Evolutionary conservation across 83 land plant species (phyloP), one percentile per base, ranked within the genome.

Genomic region (Isoetes engelmannii): DNA sequence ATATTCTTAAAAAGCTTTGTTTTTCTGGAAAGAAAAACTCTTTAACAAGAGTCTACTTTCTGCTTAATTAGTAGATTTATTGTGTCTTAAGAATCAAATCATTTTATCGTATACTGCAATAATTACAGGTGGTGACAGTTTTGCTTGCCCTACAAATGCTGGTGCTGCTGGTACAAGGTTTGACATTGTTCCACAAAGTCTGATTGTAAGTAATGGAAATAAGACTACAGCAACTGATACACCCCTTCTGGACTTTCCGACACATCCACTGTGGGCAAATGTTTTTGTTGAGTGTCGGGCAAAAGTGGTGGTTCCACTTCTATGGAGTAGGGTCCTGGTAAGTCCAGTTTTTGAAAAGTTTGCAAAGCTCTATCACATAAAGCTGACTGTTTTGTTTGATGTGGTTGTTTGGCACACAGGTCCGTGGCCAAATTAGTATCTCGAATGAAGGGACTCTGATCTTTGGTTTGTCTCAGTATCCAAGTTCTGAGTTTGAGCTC

Each of bases 251-350:
- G 99, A 94, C 43, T 94, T 94, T 70, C 92, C 96, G 64, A 75
- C 80, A 43, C 92, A 86, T 65, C 98, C 98, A 9, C 86, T 94
- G 0, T 86, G 89, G 92, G 84, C 84, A 59, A 86, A 90, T 77
- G 85, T 94, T 51, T 77, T 73, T 75, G 85, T 94, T 7, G 81
- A 74, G 57, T 82, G 83, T 69, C 68, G 61, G 61, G 96, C 96
- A 12, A 86, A 79, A 79, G 99, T 84, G 68, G 75, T 86, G 53
- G 92, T 94, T 63, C 99, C 99, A 4, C 69, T 94, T 63, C 86
- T 85, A 17, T 94, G 99, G 96, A 90, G 92, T 68, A 88, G 99
- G 73, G 92, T 94, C 12, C 95, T 86, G 96, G 96, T 93, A 12
- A 71, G 71, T 69, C 7, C 51, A 44, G 56, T 19, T 44, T 13